Evolutionary conservation across 73 alveolate genomes (phyloP).

Genomic region (Paramecium sexaurelia): DNA sequence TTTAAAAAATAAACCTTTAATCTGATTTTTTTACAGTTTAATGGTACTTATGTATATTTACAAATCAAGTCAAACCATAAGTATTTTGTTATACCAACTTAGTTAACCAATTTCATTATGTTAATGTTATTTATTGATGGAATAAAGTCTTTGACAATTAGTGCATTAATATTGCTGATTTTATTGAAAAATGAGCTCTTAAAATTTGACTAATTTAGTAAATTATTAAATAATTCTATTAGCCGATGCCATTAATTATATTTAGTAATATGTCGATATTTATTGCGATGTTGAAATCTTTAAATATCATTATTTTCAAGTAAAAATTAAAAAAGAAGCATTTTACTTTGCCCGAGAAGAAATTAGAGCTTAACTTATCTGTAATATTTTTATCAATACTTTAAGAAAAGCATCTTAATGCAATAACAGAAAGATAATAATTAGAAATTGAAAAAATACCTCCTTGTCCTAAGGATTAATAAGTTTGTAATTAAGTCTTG

Average conservation of each 20-base stretch:
- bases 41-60: constrained; percentile 55
- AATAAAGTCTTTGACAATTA: constrained; percentile 27
- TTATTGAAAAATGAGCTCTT: background rate
- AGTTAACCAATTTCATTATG: constrained; percentile 26
- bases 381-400: background rate
- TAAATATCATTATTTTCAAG: background rate
- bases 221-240: background rate
- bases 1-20: background rate
- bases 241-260: constrained; percentile 34
- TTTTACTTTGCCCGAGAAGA: constrained; percentile 23
- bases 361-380: constrained; percentile 3
- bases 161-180: constrained; percentile 6
- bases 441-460: background rate
- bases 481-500: background rate
- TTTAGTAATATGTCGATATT: background rate
- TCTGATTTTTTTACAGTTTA: constrained; percentile 25
- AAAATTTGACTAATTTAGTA: constrained; percentile 41
- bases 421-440: background rate
- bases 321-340: constrained; percentile 28
- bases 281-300: constrained; percentile 18
- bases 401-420: background rate
- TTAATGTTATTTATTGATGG: constrained; percentile 25
- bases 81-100: background rate
- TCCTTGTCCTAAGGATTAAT: background rate
- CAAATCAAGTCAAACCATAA: constrained; percentile 45